These are phyloP conservation scores for Orbilia oligospora DNA, from an alignment of 2,329 filamentous ascomycete species.

Conservation along the genomic window DNA sequence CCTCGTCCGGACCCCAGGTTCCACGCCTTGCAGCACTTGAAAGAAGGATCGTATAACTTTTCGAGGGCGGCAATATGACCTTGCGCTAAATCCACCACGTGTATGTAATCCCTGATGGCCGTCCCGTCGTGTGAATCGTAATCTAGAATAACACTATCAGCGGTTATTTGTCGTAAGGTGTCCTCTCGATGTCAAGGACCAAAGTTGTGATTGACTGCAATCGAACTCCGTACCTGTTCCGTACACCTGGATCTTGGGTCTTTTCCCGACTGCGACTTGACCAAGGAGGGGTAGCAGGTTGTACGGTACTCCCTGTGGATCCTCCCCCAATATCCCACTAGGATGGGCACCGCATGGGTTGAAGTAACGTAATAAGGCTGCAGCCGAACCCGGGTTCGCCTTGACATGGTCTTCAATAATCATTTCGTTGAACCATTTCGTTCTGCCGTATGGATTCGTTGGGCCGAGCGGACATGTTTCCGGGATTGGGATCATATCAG, in stretches of 20 bases:
- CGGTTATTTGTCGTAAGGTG: not conserved
- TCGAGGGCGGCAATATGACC: constrained; percentile 92
- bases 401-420: constrained; percentile 93
- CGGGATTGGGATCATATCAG: constrained; percentile 98
- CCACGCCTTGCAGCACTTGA: constrained; percentile 86
- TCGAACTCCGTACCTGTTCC: constrained; percentile 78
- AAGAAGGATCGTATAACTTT: constrained; percentile 84
- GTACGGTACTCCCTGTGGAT: constrained; percentile 94
- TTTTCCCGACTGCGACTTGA: constrained; percentile 94
- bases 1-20: constrained; percentile 95
- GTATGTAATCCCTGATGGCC: constrained; percentile 97
- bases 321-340: constrained; percentile 96
- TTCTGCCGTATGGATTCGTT: constrained; percentile 97
- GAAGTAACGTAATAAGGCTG: constrained; percentile 93
- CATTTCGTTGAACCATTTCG: constrained; percentile 89
- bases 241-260: constrained; percentile 94
- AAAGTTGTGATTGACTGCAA: constrained; percentile 24
- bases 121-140: constrained; percentile 92
- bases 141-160: constrained; percentile 72
- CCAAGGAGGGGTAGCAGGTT: constrained; percentile 94
- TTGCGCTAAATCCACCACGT: constrained; percentile 88
- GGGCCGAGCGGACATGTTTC: constrained; percentile 96
- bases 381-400: constrained; percentile 93
- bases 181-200: not conserved
- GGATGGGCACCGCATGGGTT: constrained; percentile 97